Evolutionary conservation across 495 filamentous ascomycete genomes (phyloP).

Genomic region (Hypoxylon intermedium): DNA sequence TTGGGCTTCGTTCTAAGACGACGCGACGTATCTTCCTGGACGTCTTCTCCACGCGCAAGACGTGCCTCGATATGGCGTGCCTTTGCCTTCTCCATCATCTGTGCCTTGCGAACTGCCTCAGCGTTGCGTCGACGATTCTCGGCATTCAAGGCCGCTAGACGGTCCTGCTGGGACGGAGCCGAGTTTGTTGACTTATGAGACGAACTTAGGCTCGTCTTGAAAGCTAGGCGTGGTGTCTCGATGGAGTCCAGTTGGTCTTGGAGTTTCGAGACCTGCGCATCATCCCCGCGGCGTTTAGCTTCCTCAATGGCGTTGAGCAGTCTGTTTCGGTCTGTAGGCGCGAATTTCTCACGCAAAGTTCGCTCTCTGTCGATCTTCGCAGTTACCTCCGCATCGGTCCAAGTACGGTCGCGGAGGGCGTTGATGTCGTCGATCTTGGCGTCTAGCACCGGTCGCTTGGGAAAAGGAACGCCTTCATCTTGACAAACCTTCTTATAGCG

Average conservation of each 20-base stretch:
- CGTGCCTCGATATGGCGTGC: slow-evolving; percentile 63
- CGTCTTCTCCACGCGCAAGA: slow-evolving; percentile 59
- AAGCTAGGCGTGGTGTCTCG: slow-evolving; percentile 72
- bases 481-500: slow-evolving; percentile 80
- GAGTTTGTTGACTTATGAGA: slow-evolving; percentile 52
- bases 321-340: slow-evolving; percentile 68
- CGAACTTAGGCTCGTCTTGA: slow-evolving; percentile 64
- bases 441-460: slow-evolving; percentile 68
- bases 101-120: slow-evolving; percentile 82
- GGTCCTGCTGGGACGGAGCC: slow-evolving; percentile 69
- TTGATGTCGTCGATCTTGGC: slow-evolving; percentile 85
- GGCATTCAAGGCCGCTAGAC: slow-evolving; percentile 75
- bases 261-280: slow-evolving; percentile 63
- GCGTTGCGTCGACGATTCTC: slow-evolving; percentile 80
- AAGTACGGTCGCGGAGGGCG: slow-evolving; percentile 73
- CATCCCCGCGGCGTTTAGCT: slow-evolving; percentile 69
- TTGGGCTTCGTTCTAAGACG: slow-evolving; percentile 68
- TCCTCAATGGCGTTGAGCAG: slow-evolving; percentile 66
- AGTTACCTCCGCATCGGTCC: slow-evolving; percentile 80
- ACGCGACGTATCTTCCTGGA: slow-evolving; percentile 62
- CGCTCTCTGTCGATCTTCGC: slow-evolving; percentile 76
- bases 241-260: slow-evolving; percentile 73
- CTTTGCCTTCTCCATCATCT: slow-evolving; percentile 75
- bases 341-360: slow-evolving; percentile 63
- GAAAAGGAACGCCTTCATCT: slow-evolving; percentile 72